Conservation (phyloP, 2,329 filamentous ascomycete species). For the Fusarium anguioides region DNA sequence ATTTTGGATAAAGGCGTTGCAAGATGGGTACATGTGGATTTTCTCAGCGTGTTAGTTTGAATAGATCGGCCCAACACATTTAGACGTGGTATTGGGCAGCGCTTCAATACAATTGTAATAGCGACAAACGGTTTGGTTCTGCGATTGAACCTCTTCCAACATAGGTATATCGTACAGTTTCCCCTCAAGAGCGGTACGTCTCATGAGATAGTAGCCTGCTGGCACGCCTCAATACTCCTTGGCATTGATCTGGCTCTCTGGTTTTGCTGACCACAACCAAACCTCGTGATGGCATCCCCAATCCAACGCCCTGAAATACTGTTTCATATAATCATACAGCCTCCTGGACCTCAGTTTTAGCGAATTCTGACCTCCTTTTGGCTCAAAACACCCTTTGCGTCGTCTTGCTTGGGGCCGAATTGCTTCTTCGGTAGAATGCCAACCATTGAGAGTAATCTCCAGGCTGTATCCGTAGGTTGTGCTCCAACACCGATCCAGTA, state of each 20-base stretch:
- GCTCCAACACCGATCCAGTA: conserved; percentile 99
- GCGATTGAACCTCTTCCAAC: neutral
- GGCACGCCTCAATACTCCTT: neutral
- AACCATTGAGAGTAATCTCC: conserved; percentile 87
- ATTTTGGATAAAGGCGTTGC: conserved; percentile 38
- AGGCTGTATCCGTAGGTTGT: conserved; percentile 90
- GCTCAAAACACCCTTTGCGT: conserved; percentile 43
- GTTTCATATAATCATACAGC: conserved; percentile 46
- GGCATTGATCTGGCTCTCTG: neutral
- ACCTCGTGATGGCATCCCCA: conserved; percentile 26
- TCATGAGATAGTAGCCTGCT: neutral
- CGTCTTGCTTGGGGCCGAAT: conserved; percentile 48
- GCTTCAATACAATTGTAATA: conserved; percentile 39
- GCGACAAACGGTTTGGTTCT: conserved; percentile 21
- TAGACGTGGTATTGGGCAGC: conserved; percentile 40
- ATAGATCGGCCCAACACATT: conserved; percentile 35
- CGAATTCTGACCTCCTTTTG: conserved; percentile 47
- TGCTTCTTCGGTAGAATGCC: conserved; percentile 54
- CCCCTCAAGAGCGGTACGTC: neutral
- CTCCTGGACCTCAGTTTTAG: conserved; percentile 28
- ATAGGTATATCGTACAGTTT: conserved; percentile 36
- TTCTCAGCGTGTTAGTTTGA: conserved; percentile 35
- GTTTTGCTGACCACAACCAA: conserved; percentile 11
- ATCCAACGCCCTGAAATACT: conserved; percentile 46
- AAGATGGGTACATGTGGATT: conserved; percentile 38